Evolutionary conservation across 345 rosid species (phyloP).

Genomic region (Pistacia integerrima): DNA sequence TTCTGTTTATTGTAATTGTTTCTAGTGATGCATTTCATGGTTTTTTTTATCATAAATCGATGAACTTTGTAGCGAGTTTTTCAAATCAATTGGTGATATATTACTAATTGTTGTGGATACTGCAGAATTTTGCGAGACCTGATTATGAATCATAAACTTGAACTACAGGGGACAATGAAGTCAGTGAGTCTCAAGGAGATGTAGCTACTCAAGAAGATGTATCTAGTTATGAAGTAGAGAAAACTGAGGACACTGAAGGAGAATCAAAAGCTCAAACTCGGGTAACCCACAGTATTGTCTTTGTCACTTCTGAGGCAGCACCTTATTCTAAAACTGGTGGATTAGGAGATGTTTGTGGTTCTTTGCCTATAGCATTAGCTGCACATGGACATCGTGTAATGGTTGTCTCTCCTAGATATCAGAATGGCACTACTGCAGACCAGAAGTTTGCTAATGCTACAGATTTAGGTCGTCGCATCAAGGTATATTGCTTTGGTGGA

Average conservation of each 20-base stretch:
- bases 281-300: constrained; percentile 54
- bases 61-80: too few species aligned
- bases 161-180: constrained; percentile 39
- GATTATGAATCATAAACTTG: constrained; percentile 12
- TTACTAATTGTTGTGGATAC: neutral
- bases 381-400: constrained; percentile 87
- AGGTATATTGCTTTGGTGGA: constrained; percentile 73
- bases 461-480: constrained; percentile 45
- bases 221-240: constrained; percentile 29
- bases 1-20: neutral
- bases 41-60: neutral
- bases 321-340: constrained; percentile 99
- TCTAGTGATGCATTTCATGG: neutral
- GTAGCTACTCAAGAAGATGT: neutral
- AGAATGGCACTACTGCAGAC: constrained; percentile 63
- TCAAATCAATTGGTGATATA: neutral
- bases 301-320: constrained; percentile 90
- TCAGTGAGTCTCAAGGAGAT: constrained; percentile 27
- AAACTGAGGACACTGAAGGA: constrained; percentile 34
- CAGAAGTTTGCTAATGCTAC: constrained; percentile 44
- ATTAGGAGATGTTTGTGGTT: constrained; percentile 93
- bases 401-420: constrained; percentile 90
- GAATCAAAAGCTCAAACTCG: constrained; percentile 31
- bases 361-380: constrained; percentile 85
- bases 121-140: constrained; percentile 2